phyloP scores from a whole-genome alignment of 352 stramenopile species.

The Pythium brachiatum region DNA sequence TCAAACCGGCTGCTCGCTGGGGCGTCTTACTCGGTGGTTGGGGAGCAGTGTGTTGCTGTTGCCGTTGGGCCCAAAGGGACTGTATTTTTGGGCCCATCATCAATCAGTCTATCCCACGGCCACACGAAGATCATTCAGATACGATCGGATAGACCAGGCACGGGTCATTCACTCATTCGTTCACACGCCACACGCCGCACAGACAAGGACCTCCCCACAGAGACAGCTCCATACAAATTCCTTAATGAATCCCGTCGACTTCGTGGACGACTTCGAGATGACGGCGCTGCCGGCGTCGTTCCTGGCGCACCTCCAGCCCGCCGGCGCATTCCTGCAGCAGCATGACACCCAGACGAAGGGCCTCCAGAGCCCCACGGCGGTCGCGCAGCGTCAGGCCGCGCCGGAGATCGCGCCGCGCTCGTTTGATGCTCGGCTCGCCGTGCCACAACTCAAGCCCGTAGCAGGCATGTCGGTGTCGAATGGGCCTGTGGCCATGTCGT shows the following conservation, averaged over 20 bases:
- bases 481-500: conserved; percentile 15
- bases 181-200: conserved; percentile 10
- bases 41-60: conserved; percentile 7
- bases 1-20: background rate
- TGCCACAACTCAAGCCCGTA: background rate
- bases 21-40: conserved; percentile 13
- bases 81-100: conserved; percentile 17
- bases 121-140: background rate
- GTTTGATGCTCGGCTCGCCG: background rate
- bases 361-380: conserved; percentile 14
- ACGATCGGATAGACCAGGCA: conserved; percentile 2
- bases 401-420: conserved; percentile 13
- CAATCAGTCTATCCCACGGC: background rate
- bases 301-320: conserved; percentile 16
- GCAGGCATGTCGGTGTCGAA: background rate
- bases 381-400: conserved; percentile 4
- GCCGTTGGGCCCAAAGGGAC: background rate
- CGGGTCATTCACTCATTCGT: conserved; percentile 19
- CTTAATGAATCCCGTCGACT: conserved; percentile 1
- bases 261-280: conserved; percentile 11
- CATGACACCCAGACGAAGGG: background rate
- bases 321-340: conserved; percentile 16
- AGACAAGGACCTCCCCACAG: background rate
- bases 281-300: conserved; percentile 11
- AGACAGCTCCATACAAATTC: background rate